phyloP scores from a whole-genome alignment of 148 eudicot species.

The Dysphania ambrosioides region DNA sequence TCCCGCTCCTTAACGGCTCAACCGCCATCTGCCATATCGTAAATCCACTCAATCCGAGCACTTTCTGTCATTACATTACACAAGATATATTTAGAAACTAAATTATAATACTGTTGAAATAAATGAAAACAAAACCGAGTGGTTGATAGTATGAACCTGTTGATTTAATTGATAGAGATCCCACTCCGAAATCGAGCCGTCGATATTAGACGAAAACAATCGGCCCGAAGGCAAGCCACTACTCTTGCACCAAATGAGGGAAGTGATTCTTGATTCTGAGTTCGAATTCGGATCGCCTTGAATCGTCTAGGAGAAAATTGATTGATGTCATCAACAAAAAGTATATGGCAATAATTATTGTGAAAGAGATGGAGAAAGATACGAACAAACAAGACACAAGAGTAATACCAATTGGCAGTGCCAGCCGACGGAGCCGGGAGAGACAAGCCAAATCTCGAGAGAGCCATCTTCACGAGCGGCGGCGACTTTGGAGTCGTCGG shows the following conservation, averaged over 20 bases:
- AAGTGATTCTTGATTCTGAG: constrained; percentile 70
- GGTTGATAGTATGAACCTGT: constrained; percentile 47
- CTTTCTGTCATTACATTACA: constrained; percentile 45
- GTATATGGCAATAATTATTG: neutral
- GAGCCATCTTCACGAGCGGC: constrained; percentile 96
- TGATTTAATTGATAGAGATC: constrained; percentile 66
- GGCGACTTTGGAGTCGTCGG: constrained; percentile 74
- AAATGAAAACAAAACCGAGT: too few relatives aligned
- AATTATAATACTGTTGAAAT: neutral
- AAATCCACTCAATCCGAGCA: constrained; percentile 70
- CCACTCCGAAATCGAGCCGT: constrained; percentile 89
- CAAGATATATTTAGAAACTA: neutral
- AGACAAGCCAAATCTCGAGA: constrained; percentile 92
- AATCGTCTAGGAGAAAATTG: constrained; percentile 80
- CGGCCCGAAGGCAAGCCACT: constrained; percentile 38
- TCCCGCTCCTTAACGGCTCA: constrained; percentile 30
- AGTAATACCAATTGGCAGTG: constrained; percentile 79
- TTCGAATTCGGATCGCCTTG: constrained; percentile 59
- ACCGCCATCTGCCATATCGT: constrained; percentile 91
- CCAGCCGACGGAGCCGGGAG: constrained; percentile 96
- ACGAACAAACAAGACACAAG: neutral
- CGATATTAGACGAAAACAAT: constrained; percentile 77
- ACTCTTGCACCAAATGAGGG: constrained; percentile 77
- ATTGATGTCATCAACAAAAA: neutral
- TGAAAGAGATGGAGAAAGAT: neutral